These are phyloP conservation scores for Podospora bellae-mahoneyi DNA, from an alignment of 495 filamentous ascomycete genomes.

Conservation along the genomic window DNA sequence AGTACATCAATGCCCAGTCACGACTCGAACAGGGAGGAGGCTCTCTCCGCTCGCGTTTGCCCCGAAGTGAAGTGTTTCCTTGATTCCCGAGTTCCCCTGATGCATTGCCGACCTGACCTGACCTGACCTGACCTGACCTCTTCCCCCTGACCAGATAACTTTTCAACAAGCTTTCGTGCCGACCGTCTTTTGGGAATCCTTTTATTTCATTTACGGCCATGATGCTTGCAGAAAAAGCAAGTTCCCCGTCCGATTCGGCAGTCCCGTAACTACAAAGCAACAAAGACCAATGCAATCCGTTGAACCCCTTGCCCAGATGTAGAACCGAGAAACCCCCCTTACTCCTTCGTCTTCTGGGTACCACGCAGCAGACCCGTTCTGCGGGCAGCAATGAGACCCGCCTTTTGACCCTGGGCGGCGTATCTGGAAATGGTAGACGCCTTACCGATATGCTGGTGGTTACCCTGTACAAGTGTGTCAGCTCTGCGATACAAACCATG, in stretches of 20 bases:
- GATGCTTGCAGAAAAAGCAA: conserved; percentile 34
- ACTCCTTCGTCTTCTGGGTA: conserved; percentile 99
- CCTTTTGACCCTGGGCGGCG: conserved; percentile 98
- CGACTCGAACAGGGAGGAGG: conserved; percentile 6
- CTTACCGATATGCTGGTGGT: conserved; percentile 99
- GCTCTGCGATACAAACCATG: conserved; percentile 18
- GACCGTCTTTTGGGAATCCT: conserved; percentile 35
- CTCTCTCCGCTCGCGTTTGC: conserved; percentile 6
- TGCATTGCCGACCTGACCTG: conserved; percentile 17
- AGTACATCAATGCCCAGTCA: conserved; percentile 8
- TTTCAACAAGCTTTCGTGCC: conserved; percentile 17
- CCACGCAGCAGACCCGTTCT: conserved; percentile 98
- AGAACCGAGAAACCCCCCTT: conserved; percentile 51
- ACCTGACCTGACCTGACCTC: neutral
- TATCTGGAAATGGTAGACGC: conserved; percentile 98
- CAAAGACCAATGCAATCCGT: conserved; percentile 53
- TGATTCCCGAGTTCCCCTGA: conserved; percentile 18
- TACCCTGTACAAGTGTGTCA: conserved; percentile 64
- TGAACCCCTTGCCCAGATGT: conserved; percentile 53
- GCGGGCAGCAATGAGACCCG: conserved; percentile 98
- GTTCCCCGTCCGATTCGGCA: conserved; percentile 38
- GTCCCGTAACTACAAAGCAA: conserved; percentile 53
- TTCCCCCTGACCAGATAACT: conserved; percentile 15
- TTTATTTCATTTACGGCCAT: conserved; percentile 37
- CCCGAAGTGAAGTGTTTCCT: conserved; percentile 14